phyloP scores from a whole-genome alignment of 2,329 filamentous ascomycete genomes.

The Fusarium newnesense region DNA sequence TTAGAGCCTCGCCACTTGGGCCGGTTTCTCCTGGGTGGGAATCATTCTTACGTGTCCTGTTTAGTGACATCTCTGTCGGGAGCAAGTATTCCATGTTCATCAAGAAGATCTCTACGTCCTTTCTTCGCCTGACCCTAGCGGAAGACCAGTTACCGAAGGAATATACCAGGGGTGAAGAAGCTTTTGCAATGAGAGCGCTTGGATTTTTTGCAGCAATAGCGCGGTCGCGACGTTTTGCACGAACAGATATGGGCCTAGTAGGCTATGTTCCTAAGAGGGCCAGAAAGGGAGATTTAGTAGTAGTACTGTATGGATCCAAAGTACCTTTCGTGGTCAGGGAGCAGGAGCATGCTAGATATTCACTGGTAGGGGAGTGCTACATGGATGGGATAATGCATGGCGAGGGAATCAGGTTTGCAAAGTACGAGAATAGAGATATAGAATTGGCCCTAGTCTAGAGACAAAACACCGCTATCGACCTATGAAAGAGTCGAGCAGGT shows the following conservation, averaged over 20 bases:
- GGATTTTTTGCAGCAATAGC: background rate
- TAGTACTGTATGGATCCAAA: background rate
- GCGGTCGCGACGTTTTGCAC: background rate
- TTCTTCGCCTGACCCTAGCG: background rate
- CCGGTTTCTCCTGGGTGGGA: background rate
- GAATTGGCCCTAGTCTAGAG: background rate
- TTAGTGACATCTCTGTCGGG: fast-evolving
- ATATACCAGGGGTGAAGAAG: fast-evolving
- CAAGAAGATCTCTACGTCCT: background rate
- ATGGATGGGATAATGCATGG: background rate
- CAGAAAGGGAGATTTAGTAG: background rate
- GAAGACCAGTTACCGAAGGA: fast-evolving
- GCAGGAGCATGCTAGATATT: background rate
- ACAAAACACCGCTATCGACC: background rate
- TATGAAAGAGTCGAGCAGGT: too few species aligned
- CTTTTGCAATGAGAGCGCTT: background rate
- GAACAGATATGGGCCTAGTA: background rate
- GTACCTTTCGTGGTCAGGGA: background rate
- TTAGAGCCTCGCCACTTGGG: too few species aligned
- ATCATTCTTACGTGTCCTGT: fast-evolving
- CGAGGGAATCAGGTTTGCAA: background rate
- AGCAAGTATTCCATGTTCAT: fast-evolving
- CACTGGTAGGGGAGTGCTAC: background rate
- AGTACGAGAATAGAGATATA: background rate
- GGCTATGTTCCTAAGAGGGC: background rate